Evolutionary conservation across 192 early-diverging fungal species (phyloP), one percentile per base, ranked within the genome.

Genomic region (Podila horticola): DNA sequence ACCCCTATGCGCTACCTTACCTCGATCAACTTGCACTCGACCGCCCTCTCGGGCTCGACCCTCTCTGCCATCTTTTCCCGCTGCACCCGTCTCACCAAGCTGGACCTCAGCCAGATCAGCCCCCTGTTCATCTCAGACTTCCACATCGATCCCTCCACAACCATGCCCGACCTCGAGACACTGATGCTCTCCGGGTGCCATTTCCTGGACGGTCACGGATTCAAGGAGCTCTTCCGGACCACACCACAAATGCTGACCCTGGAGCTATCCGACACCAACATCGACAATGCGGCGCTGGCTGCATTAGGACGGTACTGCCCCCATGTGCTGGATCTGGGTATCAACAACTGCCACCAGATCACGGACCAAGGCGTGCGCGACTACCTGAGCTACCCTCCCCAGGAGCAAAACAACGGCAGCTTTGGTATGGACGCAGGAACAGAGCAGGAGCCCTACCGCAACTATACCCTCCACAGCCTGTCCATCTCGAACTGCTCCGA

Each of bases 181-280:
- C 58, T 81, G 4, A 8, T 64, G 0, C 41, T 81, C 12, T 29
- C 70, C 20, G 52, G 33, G 26, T 81, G 77, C 29, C 70, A 73
- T n/a, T 81, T 81, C 41, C 28, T 81, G 67, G 77, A 81, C 29
- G 77, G 77, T 15, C 71, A 72, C 51, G 77, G 71, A 29, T 73
- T 66, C 60, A 81, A 81, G 62, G 77, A 81, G 49, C 72, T 81
- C 22, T 69, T 81, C 61, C 64, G 64, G 13, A 62, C 77, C 19
- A 64, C 62, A 0, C 77, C 71, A 1, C 60, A 64, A 28, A 66
- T 81, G 17, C 7, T 29, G 0, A 52, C 33, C 3, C 66, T 73
- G 3, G 77, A 81, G 5, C 67, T 73, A 11, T 52, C 77, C 15
- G 36, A 72, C 15, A 72, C 77, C 22, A 81, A 72, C 22, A 62